Evolutionary conservation across 2,329 filamentous ascomycete genomes (phyloP).

Genomic region (Hymenoscyphus linearis): DNA sequence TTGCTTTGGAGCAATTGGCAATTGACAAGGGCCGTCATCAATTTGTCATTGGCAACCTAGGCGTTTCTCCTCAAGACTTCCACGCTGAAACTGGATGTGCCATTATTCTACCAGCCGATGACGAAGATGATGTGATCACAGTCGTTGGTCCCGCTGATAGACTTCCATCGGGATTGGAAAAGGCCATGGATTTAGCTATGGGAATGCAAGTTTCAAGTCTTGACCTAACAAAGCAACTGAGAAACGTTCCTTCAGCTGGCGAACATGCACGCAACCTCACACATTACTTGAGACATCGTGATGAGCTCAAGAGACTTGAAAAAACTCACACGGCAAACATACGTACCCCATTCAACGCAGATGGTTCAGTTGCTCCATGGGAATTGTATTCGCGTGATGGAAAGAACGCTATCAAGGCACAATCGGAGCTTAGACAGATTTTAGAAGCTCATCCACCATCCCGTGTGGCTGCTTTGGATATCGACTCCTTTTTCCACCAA

Average conservation of each 20-base stretch:
- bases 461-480: conserved; percentile 58
- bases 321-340: conserved; percentile 78
- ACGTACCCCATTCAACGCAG: conserved; percentile 65
- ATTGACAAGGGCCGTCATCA: conserved; percentile 87
- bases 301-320: conserved; percentile 79
- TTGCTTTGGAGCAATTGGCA: conserved; percentile 72
- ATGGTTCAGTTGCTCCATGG: conserved; percentile 72
- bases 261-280: conserved; percentile 81
- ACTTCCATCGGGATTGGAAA: conserved; percentile 71
- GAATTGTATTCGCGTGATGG: conserved; percentile 82
- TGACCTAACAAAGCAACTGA: conserved; percentile 76
- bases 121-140: conserved; percentile 74
- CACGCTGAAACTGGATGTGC: conserved; percentile 85
- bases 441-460: conserved; percentile 69
- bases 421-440: conserved; percentile 68
- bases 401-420: conserved; percentile 74
- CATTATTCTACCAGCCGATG: conserved; percentile 71
- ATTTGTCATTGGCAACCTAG: conserved; percentile 86
- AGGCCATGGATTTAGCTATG: conserved; percentile 81
- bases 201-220: conserved; percentile 80
- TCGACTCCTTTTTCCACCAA: conserved; percentile 76
- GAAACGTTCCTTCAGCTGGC: conserved; percentile 65
- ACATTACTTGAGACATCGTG: conserved; percentile 77
- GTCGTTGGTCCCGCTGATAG: conserved; percentile 74
- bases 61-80: conserved; percentile 77